phyloP scores from a whole-genome alignment of 345 rosid genomes.

The Angophora floribunda region DNA sequence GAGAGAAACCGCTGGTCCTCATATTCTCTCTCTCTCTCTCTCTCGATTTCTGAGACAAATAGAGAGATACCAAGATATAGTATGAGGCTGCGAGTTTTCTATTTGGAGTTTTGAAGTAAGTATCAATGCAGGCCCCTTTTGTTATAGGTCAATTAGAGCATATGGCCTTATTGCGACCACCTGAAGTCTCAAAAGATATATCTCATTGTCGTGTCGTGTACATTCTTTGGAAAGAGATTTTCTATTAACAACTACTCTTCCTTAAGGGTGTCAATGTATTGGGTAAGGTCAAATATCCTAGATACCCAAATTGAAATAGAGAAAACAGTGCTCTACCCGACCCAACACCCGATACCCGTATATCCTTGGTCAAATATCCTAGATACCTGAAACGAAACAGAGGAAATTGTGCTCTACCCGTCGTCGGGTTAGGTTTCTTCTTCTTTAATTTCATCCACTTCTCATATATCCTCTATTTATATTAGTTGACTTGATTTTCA shows the following conservation, averaged over 20 bases:
- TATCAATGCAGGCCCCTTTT: background rate
- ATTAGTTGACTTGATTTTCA: no score
- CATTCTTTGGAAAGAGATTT: background rate
- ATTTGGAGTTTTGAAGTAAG: background rate
- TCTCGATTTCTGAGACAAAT: fast-evolving
- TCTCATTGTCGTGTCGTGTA: fast-evolving
- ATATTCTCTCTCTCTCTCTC: background rate
- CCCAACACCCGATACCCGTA: no score
- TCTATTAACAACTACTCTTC: background rate
- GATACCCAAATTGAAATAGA: no score
- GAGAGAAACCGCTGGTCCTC: background rate
- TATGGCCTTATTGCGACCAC: background rate
- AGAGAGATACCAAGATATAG: background rate
- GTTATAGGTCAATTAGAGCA: background rate
- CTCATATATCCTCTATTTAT: background rate
- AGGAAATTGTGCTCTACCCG: no score
- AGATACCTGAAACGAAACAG: no score
- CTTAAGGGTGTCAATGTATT: fast-evolving
- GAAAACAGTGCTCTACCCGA: no score
- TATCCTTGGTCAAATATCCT: no score
- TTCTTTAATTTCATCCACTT: background rate
- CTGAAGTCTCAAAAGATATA: background rate
- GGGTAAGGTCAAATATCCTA: no score
- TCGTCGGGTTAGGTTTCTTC: no score
- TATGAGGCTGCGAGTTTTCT: background rate